These are phyloP conservation scores for Kondoa malvinella DNA, from an alignment of 768 basidiomycete species.

Conservation along the genomic window DNA sequence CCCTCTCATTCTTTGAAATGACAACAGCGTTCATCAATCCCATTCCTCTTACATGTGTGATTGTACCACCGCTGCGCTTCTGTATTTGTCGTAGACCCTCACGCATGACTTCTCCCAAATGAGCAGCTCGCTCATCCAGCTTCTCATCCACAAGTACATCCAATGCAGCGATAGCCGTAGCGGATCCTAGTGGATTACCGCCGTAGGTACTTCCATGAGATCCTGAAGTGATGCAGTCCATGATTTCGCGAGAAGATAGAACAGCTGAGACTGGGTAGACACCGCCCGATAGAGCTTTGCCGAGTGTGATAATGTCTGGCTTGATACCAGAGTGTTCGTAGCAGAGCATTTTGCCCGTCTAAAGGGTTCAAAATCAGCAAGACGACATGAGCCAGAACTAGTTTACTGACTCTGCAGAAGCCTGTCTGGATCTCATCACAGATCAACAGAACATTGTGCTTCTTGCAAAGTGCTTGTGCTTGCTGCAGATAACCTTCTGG, in stretches of 20 bases:
- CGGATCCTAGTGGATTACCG: slow-evolving; percentile 55
- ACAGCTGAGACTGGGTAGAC: slow-evolving; percentile 96
- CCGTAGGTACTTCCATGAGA: slow-evolving; percentile 55
- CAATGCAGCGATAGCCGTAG: slow-evolving; percentile 84
- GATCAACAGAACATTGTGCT: slow-evolving; percentile 48
- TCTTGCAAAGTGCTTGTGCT: slow-evolving; percentile 39
- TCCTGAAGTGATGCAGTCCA: slow-evolving; percentile 84
- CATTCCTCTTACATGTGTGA: slow-evolving; percentile 33
- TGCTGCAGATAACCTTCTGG: slow-evolving; percentile 80
- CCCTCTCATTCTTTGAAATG: slow-evolving; percentile 67
- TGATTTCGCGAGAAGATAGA: slow-evolving; percentile 72
- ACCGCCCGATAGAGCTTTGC: slow-evolving; percentile 93
- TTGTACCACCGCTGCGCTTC: slow-evolving; percentile 8
- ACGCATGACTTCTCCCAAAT: slow-evolving; percentile 69
- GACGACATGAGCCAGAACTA: slow-evolving; percentile 34
- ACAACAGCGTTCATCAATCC: slow-evolving; percentile 87
- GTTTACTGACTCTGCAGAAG: slow-evolving; percentile 77
- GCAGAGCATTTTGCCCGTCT: slow-evolving; percentile 43
- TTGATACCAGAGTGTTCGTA: slow-evolving; percentile 63
- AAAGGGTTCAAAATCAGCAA: background rate
- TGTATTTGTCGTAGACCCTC: slow-evolving; percentile 33
- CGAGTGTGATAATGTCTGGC: slow-evolving; percentile 81
- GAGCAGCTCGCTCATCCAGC: slow-evolving; percentile 59
- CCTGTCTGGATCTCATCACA: slow-evolving; percentile 98
- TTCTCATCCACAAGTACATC: slow-evolving; percentile 77